phyloP scores from a whole-genome alignment of 768 basidiomycete genomes.

The Imleria badia region DNA sequence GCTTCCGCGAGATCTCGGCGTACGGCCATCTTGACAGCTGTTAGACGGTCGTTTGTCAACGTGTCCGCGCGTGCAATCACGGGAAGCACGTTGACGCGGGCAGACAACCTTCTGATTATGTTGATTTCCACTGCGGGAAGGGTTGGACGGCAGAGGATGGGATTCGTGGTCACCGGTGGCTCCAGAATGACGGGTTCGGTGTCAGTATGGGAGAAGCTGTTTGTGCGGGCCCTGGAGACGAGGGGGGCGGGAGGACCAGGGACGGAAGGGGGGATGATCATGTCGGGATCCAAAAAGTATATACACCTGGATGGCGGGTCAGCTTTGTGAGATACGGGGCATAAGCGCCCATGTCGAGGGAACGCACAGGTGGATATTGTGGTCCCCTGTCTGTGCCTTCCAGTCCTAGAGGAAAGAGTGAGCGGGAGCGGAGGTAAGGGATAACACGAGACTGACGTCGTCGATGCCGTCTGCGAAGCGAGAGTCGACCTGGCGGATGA shows the following conservation, averaged over 20 bases:
- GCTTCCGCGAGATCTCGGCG: conserved; percentile 79
- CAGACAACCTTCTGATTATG: conserved; percentile 76
- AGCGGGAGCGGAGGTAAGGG: conserved; percentile 21
- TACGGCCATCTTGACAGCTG: conserved; percentile 76
- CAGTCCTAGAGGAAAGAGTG: conserved; percentile 52
- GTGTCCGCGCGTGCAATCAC: conserved; percentile 81
- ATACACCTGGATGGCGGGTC: conserved; percentile 57
- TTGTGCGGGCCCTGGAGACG: conserved; percentile 65
- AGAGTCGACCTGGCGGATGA: conserved; percentile 68
- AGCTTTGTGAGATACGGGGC: conserved; percentile 15
- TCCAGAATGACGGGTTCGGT: conserved; percentile 78
- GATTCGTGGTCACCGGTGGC: conserved; percentile 74
- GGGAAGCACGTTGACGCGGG: conserved; percentile 84
- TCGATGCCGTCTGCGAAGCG: conserved; percentile 73
- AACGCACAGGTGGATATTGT: conserved; percentile 78
- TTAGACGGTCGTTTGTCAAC: conserved; percentile 78
- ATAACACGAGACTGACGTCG: conserved; percentile 56
- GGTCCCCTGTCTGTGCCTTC: conserved; percentile 67
- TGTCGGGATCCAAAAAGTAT: conserved; percentile 85
- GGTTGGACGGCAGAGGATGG: conserved; percentile 62
- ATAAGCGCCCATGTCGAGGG: conserved; percentile 32
- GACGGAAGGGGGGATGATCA: conserved; percentile 70
- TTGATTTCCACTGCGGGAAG: conserved; percentile 70
- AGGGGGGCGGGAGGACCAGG: conserved; percentile 66
- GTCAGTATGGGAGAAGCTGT: conserved; percentile 71